These are phyloP conservation scores for Phialophora macrospora DNA, from an alignment of 2,329 filamentous ascomycete species.

Conservation along the genomic window DNA sequence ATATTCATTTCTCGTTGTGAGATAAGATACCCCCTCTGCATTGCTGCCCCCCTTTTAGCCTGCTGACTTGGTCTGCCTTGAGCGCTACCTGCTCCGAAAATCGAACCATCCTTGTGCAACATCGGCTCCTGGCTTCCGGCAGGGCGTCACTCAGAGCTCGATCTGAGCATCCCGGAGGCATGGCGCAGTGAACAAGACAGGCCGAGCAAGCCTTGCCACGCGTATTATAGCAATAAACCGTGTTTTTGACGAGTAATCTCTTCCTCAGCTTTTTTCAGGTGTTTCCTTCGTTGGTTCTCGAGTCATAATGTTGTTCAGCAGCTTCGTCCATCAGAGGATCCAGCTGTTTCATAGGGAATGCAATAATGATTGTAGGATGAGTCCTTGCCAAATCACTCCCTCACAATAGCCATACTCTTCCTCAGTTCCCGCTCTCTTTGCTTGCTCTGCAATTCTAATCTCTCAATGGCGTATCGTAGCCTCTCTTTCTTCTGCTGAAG, in stretches of 20 bases:
- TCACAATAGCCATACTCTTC: conserved; percentile 69
- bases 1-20: conserved; percentile 7
- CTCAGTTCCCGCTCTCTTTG: conserved; percentile 74
- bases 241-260: background rate
- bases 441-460: conserved; percentile 81
- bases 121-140: background rate
- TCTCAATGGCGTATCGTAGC: conserved; percentile 82
- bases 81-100: background rate
- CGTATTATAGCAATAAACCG: conserved; percentile 28
- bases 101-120: background rate
- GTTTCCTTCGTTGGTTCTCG: background rate
- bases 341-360: background rate
- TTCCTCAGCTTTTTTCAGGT: background rate
- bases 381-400: conserved; percentile 24
- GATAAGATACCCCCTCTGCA: conserved; percentile 24
- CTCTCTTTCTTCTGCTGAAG: conserved; percentile 81
- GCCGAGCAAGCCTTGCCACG: conserved; percentile 4
- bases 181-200: conserved; percentile 5
- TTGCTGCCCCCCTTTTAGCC: conserved; percentile 10
- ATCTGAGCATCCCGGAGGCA: background rate
- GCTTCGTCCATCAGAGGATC: background rate
- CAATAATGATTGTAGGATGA: background rate
- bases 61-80: conserved; percentile 6
- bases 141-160: background rate
- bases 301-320: background rate